These are phyloP conservation scores for Vitis amurensis DNA, from an alignment of 164 flowering plant genomes.

Conservation along the genomic window DNA sequence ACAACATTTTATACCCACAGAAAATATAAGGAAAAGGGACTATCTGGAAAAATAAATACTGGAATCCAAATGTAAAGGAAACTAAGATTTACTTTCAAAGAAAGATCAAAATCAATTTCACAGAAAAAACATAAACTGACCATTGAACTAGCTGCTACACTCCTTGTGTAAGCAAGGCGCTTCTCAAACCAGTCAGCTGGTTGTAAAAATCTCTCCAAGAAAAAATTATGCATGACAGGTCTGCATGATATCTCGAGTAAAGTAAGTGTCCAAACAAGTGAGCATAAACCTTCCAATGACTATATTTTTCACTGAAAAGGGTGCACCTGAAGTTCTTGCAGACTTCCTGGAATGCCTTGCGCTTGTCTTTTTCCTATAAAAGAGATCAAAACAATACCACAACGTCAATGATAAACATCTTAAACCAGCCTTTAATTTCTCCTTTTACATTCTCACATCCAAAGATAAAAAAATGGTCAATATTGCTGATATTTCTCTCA, in stretches of 20 bases:
- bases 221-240: slow-evolving; percentile 98
- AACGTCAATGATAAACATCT: not conserved
- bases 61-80: not conserved
- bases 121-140: slow-evolving; percentile 33
- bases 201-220: slow-evolving; percentile 78
- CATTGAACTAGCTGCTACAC: slow-evolving; percentile 99
- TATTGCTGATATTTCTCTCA: too few species aligned
- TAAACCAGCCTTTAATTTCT: too few species aligned
- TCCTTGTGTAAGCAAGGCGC: slow-evolving; percentile 87
- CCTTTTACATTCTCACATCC: not conserved
- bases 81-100: not conserved
- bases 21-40: not conserved
- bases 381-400: slow-evolving; percentile 9
- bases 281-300: not conserved
- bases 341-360: slow-evolving; percentile 79
- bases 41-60: not conserved
- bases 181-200: slow-evolving; percentile 98
- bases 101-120: slow-evolving; percentile 1
- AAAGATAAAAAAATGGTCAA: too few species aligned
- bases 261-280: slow-evolving; percentile 2
- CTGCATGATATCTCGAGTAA: slow-evolving; percentile 40
- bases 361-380: slow-evolving; percentile 78
- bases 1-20: not conserved
- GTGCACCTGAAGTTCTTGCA: slow-evolving; percentile 84
- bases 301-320: not conserved